Conservation (phyloP, 1,284 basidiomycete genomes). For the Athelia sp. region DNA sequence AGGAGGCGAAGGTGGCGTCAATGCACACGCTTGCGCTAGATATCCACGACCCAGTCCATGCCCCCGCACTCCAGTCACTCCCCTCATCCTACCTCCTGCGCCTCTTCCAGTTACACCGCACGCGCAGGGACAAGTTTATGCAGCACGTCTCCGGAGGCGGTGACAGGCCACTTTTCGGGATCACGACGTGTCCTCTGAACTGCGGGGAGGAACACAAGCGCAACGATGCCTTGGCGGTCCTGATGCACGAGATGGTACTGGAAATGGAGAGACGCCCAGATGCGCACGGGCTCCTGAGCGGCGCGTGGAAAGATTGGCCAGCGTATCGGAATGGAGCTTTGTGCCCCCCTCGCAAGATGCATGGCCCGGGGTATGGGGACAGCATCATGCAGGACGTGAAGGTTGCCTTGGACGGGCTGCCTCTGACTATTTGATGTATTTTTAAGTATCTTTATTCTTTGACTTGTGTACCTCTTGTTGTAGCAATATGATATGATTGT, state of each 20-base stretch:
- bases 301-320: not conserved
- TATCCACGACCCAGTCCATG: not conserved
- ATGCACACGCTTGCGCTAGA: not conserved
- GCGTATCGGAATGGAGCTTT: conserved; percentile 13
- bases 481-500: too few relatives aligned
- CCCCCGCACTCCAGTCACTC: not conserved
- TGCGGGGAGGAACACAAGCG: conserved; percentile 6
- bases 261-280: not conserved
- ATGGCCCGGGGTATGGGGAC: too few relatives aligned
- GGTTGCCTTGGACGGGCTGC: too few relatives aligned
- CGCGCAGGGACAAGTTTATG: not conserved
- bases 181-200: conserved; percentile 18
- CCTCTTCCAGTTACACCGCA: not conserved
- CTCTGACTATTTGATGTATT: too few relatives aligned
- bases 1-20: not conserved
- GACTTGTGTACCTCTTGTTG: not conserved
- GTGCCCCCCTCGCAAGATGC: too few relatives aligned
- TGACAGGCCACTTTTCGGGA: conserved; percentile 6
- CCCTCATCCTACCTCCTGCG: not conserved
- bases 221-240: not conserved
- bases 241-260: conserved; percentile 8
- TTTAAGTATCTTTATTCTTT: not conserved
- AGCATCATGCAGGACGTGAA: too few relatives aligned
- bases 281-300: not conserved
- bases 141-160: not conserved